These are phyloP conservation scores for Phytophthora syringae DNA, from an alignment of 352 stramenopile species.

Conservation along the genomic window DNA sequence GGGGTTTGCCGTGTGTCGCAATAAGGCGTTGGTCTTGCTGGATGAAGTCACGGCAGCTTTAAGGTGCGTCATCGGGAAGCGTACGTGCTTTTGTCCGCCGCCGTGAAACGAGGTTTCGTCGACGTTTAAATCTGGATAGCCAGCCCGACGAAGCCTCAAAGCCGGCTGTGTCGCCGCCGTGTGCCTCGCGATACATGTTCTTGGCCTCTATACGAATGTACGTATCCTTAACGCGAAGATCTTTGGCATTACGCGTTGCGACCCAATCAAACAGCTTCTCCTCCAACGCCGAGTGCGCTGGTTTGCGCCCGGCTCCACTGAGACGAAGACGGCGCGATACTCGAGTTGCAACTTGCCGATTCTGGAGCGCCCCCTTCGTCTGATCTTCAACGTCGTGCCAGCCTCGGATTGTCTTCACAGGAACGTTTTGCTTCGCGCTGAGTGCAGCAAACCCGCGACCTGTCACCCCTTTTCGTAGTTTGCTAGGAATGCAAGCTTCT, in stretches of 20 bases:
- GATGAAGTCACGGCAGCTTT: too few relatives aligned
- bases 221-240: conserved; percentile 7
- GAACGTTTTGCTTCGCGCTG: neutral
- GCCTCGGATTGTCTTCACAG: neutral
- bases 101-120: neutral
- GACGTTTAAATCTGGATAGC: neutral
- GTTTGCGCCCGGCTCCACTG: neutral
- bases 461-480: too few relatives aligned
- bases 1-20: neutral
- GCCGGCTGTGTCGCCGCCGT: too few relatives aligned
- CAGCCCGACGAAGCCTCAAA: too few relatives aligned
- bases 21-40: conserved; percentile 4
- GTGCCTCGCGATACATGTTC: neutral
- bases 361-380: neutral
- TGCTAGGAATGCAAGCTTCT: conserved; percentile 2
- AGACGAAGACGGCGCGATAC: too few relatives aligned
- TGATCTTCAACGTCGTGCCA: neutral
- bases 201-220: conserved; percentile 10
- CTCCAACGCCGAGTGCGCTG: neutral
- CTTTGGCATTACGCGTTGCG: neutral
- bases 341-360: conserved; percentile 6
- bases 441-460: conserved; percentile 10
- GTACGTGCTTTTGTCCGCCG: conserved; percentile 1
- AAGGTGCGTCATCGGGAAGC: neutral
- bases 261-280: neutral